Conservation (phyloP, 2,329 filamentous ascomycete genomes). For the Amauroascus verrucosus region DNA sequence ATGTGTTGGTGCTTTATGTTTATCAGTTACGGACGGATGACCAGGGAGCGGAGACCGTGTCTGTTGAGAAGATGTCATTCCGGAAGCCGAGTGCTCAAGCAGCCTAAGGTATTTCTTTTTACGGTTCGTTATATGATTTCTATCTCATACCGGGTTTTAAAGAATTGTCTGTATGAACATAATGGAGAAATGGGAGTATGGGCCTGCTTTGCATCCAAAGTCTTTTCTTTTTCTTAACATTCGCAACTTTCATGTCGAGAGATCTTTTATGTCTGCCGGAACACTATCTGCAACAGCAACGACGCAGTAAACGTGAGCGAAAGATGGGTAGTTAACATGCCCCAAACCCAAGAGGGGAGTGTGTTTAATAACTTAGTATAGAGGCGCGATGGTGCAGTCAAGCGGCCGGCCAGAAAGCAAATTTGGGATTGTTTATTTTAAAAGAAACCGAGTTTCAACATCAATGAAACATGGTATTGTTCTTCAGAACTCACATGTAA, state of each 20-base stretch:
- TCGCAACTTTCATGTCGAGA: not conserved
- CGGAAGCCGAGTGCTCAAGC: conserved; percentile 59
- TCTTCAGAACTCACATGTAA: too few relatives aligned
- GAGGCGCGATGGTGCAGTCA: too few relatives aligned
- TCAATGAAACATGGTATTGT: too few relatives aligned
- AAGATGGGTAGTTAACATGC: too few relatives aligned
- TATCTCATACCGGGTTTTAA: not conserved
- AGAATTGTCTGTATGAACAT: conserved; percentile 23
- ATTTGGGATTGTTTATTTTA: too few relatives aligned
- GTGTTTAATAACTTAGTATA: too few relatives aligned
- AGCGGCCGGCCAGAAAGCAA: too few relatives aligned
- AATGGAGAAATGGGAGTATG: conserved; percentile 10
- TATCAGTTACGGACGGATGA: conserved; percentile 74
- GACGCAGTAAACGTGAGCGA: too few relatives aligned
- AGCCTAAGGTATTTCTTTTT: conserved; percentile 21
- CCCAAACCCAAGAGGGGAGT: too few relatives aligned
- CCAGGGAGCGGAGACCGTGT: conserved; percentile 66
- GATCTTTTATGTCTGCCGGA: too few relatives aligned
- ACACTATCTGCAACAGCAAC: too few relatives aligned
- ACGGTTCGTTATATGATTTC: not conserved
- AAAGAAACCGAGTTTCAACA: too few relatives aligned
- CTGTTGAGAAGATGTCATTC: conserved; percentile 77
- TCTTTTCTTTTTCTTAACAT: not conserved
- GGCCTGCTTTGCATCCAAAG: not conserved
- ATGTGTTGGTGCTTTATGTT: conserved; percentile 89